Base-by-base conservation (phyloP, 495 filamentous ascomycete species). In the Penicillium ochrochloron region DNA sequence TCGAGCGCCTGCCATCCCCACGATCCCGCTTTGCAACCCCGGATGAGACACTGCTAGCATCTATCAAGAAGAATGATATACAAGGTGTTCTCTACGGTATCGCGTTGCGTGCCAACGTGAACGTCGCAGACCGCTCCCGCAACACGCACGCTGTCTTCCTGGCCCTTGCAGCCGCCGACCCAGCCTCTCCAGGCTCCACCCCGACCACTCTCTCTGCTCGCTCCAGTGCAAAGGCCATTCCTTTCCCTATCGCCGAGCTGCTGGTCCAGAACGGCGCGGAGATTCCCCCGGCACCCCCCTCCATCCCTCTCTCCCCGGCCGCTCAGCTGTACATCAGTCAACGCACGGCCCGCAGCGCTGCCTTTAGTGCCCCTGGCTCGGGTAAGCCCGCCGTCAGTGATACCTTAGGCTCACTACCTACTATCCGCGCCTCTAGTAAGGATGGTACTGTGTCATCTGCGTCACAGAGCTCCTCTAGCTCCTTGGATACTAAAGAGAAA, bases 241-340 rank as follows among this genome's bases (percentile, higher is more conserved):
- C 87, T 3, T 99, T 97, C 76, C 90, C 96, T 0, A 80, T 97
- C 27, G 96, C 95, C 31, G 95, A 99, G 77, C 84, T 98, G 54
- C 84, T 99, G 12, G 83, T 98, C 21, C 95, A 97, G 69, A 98
- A 98, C 73, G 95, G 95, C 34, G 93, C 93, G 9, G 92, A 96
- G 51, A 90, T 97, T 19, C 93, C 95, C 0, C 73, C 82, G 1
- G 75, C 85, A 8, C 82, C 89, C 51, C 90, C 91, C 8, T 88
- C 90, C 5, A 91, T 94, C 67, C 89, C 90, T 14, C 84, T 98
- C 5, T 90, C 89, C 37, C 75, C 85, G 21, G 86, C 88, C 23
- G 96, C 94, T 2, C 86, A 89, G 67, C 73, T 91, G 34, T 99
- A 98, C 69, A 78, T 98, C 52, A 92, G 94, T 59, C 87, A 92